phyloP scores from a whole-genome alignment of 2,329 filamentous ascomycete genomes.

The Penicillium verrucosum region DNA sequence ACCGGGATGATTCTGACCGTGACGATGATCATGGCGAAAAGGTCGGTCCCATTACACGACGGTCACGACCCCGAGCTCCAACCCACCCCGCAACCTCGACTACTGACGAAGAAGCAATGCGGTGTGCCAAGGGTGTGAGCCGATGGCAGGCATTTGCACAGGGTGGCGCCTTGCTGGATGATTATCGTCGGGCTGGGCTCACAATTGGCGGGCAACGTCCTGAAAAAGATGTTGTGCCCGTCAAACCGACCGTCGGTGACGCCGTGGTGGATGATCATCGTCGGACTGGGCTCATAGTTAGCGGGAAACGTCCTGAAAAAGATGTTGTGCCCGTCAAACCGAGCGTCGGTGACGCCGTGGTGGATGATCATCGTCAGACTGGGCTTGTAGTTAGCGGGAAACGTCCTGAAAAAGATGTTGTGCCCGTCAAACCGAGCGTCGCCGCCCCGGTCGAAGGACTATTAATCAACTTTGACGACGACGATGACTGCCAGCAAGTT shows the following conservation, averaged over 20 bases:
- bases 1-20: background rate
- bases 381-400: background rate
- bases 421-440: background rate
- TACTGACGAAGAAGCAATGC: background rate
- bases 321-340: no score
- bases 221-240: no score
- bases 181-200: background rate
- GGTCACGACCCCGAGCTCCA: no score
- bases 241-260: no score
- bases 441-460: background rate
- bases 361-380: no score
- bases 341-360: no score
- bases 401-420: background rate
- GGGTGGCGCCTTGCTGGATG: background rate
- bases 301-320: no score
- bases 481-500: background rate
- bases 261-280: no score
- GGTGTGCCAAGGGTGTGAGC: background rate
- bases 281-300: no score
- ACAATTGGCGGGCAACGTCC: no score
- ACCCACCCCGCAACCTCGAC: background rate
- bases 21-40: background rate
- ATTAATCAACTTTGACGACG: background rate
- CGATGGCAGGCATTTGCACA: background rate
- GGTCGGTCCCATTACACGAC: background rate